Evolutionary conservation across 2,329 filamentous ascomycete genomes (phyloP).

Genomic region (Colletotrichum sp.): DNA sequence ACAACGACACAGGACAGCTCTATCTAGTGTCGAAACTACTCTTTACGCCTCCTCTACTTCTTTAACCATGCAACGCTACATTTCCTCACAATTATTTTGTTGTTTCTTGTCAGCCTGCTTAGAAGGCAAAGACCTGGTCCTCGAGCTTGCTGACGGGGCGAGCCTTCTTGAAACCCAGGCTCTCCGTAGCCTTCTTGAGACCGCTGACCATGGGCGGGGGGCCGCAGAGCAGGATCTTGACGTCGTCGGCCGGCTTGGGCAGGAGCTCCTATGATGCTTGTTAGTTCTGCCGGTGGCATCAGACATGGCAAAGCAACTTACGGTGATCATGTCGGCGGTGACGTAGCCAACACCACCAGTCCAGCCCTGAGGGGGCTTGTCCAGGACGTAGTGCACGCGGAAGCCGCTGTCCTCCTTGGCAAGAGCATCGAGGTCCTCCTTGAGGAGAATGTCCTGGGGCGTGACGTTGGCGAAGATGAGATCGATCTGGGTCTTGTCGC

Average conservation of each 20-base stretch:
- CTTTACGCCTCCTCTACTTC: neutral
- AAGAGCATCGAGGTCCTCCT: constrained; percentile 86
- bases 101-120: constrained; percentile 20
- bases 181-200: constrained; percentile 94
- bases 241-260: constrained; percentile 81
- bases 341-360: constrained; percentile 93
- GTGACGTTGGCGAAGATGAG: constrained; percentile 98
- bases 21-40: neutral
- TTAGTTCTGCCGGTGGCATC: constrained; percentile 33
- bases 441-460: constrained; percentile 87
- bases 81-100: no score
- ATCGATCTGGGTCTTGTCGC: constrained; percentile 88
- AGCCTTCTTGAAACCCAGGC: constrained; percentile 90
- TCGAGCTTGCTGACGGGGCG: constrained; percentile 95
- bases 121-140: constrained; percentile 97
- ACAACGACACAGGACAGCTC: neutral
- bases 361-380: constrained; percentile 94
- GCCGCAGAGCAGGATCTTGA: constrained; percentile 94
- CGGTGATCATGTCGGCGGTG: constrained; percentile 93
- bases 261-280: constrained; percentile 67
- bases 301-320: constrained; percentile 40
- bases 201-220: constrained; percentile 96
- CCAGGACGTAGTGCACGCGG: constrained; percentile 92
- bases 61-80: neutral
- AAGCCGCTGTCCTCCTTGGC: constrained; percentile 80